Conservation (phyloP, 192 early-diverging fungal species). For the Coemansia sp. region DNA sequence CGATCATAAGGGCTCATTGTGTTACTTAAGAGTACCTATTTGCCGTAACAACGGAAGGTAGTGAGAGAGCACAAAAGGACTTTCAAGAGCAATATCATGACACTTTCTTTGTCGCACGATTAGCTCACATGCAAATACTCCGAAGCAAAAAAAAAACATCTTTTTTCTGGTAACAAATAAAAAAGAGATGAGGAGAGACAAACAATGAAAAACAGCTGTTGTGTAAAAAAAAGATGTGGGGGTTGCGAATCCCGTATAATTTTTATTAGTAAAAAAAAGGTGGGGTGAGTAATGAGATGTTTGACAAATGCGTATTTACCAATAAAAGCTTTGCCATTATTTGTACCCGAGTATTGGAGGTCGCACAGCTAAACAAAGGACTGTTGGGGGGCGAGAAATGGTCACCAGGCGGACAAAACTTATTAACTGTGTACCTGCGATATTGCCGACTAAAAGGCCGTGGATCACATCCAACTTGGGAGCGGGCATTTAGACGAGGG, state of each 20-base stretch:
- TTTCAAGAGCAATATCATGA: neutral
- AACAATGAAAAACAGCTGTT: neutral
- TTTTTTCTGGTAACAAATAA: neutral
- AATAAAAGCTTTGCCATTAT: neutral
- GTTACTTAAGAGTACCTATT: neutral
- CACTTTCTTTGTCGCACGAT: neutral
- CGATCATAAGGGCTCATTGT: conserved; percentile 1
- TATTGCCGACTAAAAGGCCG: neutral
- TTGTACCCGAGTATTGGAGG: conserved; percentile 1
- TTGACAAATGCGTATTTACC: neutral
- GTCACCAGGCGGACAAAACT: neutral
- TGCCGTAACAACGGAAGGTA: neutral
- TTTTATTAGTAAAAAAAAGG: no score
- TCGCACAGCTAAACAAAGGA: neutral
- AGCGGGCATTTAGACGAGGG: no score
- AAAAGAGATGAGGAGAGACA: neutral
- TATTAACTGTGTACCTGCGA: neutral
- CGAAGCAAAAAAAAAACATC: neutral
- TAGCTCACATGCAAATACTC: neutral
- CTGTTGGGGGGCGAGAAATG: neutral
- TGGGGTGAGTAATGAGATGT: neutral
- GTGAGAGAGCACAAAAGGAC: neutral
- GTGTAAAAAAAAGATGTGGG: neutral
- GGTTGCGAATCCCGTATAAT: no score
- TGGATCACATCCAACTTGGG: neutral